phyloP scores from a whole-genome alignment of 352 stramenopile species.

The Saprolegnia diclina region DNA sequence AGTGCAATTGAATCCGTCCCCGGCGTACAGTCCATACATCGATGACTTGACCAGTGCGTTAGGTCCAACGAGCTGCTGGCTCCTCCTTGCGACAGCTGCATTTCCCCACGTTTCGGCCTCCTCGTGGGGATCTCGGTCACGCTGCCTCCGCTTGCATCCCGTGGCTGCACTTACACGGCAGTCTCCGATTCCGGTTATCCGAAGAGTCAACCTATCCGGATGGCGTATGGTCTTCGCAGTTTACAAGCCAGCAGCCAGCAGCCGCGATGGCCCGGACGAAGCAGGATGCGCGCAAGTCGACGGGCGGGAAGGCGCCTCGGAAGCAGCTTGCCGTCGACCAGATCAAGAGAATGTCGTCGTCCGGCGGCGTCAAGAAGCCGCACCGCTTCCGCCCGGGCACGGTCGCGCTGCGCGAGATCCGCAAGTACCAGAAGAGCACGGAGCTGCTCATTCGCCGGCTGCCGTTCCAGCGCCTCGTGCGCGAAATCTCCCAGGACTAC shows the following conservation, averaged over 20 bases:
- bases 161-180: too few species aligned
- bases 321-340: slow-evolving; percentile 6
- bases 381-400: slow-evolving; percentile 75
- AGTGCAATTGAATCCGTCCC: too few species aligned
- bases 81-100: too few species aligned
- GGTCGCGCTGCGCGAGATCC: slow-evolving; percentile 89
- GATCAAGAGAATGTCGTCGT: slow-evolving; percentile 79
- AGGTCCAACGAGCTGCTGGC: too few species aligned
- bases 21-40: too few species aligned
- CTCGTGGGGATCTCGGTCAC: too few species aligned
- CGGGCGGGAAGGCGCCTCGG: slow-evolving; percentile 27
- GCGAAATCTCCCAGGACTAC: slow-evolving; percentile 96
- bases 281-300: slow-evolving; percentile 29
- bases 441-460: slow-evolving; percentile 90
- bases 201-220: not conserved
- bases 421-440: slow-evolving; percentile 90
- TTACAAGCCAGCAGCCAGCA: not conserved
- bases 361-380: slow-evolving; percentile 89
- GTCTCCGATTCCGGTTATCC: too few species aligned
- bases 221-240: not conserved
- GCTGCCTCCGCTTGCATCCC: too few species aligned
- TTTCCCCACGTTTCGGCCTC: too few species aligned
- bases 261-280: slow-evolving; percentile 27
- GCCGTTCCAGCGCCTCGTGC: slow-evolving; percentile 85
- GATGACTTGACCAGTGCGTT: too few species aligned